A percentile compares a stretch with the other conserved stretches of the same genome.
Conservation (phyloP, 495 filamentous ascomycete species). For the Annulohypoxylon maeteangense region DNA sequence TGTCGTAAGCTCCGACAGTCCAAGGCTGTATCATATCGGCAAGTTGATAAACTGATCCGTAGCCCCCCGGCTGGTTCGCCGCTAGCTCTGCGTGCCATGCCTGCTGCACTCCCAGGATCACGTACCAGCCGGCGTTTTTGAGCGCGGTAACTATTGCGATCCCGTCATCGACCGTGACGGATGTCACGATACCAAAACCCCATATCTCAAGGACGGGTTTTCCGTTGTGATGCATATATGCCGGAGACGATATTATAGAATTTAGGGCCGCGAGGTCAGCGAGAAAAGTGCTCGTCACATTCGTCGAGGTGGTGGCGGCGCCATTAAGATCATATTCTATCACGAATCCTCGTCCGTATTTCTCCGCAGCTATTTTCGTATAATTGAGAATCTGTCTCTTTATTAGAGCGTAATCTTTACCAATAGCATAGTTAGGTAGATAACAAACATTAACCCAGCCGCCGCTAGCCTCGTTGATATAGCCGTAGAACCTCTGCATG, state of each 20-base stretch:
- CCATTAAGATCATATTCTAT: conserved; percentile 49
- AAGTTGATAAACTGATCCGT: conserved; percentile 42
- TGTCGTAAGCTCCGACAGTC: conserved; percentile 46
- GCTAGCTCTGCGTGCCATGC: conserved; percentile 44
- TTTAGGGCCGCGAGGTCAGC: conserved; percentile 39
- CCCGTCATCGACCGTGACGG: conserved; percentile 42
- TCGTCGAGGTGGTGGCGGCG: conserved; percentile 33
- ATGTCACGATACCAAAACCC: conserved; percentile 44
- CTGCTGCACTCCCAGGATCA: conserved; percentile 45
- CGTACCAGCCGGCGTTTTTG: conserved; percentile 44
- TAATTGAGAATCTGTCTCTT: conserved; percentile 39
- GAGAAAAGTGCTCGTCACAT: conserved; percentile 37
- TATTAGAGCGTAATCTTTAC: neutral
- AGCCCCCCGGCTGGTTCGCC: conserved; percentile 36
- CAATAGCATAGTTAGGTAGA: no score
- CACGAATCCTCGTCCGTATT: conserved; percentile 47
- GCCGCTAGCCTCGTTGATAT: conserved; percentile 45
- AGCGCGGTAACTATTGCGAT: conserved; percentile 44
- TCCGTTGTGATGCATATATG: conserved; percentile 49
- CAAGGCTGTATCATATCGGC: conserved; percentile 49
- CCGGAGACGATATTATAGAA: conserved; percentile 42
- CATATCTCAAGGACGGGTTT: conserved; percentile 49
- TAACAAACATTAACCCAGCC: conserved; percentile 43
- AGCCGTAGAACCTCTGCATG: conserved; percentile 47
- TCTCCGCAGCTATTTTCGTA: conserved; percentile 44